A percentile compares a stretch with the other conserved stretches of the same genome.
Conservation (phyloP, 176 grass and related monocot genomes). For the Rhynchospora tenuis region DNA sequence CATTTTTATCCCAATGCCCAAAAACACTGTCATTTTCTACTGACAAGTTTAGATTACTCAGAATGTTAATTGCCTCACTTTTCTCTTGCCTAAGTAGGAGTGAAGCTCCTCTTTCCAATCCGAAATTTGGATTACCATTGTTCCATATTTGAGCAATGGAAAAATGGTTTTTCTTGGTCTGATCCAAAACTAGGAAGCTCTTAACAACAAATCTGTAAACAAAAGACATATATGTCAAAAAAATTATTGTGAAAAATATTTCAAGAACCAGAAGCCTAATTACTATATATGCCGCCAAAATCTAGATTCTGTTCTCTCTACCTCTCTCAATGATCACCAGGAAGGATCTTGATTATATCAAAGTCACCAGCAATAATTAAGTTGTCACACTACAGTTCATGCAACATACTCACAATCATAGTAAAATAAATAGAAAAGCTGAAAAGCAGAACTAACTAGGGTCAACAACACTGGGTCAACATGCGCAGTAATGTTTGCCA, state of each 20-base stretch:
- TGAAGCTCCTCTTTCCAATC: no score
- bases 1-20: no score
- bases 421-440: no score
- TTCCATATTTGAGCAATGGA: no score
- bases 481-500: constrained; percentile 69
- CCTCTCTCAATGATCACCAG: constrained; percentile 46
- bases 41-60: no score
- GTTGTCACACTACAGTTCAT: neutral
- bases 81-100: no score
- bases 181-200: neutral
- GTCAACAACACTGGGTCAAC: constrained; percentile 71
- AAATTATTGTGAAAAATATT: neutral
- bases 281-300: no score
- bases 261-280: neutral
- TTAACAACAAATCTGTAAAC: neutral
- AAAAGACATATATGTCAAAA: neutral
- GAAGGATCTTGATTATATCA: constrained; percentile 57
- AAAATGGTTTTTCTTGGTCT: no score
- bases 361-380: constrained; percentile 48
- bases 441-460: constrained; percentile 39
- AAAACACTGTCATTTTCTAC: no score
- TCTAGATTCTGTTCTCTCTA: neutral
- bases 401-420: neutral
- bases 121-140: no score
- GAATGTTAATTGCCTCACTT: no score